Conservation (phyloP, 768 basidiomycete species). For the Mycena leptocephala region DNA sequence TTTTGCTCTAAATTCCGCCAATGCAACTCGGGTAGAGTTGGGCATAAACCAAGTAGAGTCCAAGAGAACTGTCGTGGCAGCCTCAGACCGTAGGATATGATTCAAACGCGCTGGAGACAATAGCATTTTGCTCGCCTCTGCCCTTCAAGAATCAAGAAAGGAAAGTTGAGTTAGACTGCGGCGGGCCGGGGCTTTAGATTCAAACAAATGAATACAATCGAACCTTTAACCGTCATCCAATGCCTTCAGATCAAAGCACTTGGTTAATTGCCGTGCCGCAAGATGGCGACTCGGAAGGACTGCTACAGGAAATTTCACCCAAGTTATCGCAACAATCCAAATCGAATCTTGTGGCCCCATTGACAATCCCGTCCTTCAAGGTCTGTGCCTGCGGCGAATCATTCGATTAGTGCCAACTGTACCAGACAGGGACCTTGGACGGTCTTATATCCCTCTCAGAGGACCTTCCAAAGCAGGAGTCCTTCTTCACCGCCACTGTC, state of each 20-base stretch:
- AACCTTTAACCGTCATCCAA: constrained; percentile 51
- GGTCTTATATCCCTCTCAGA: constrained; percentile 92
- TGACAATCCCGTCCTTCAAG: constrained; percentile 93
- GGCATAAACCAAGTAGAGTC: constrained; percentile 98
- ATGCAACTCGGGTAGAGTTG: constrained; percentile 79
- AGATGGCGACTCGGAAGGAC: constrained; percentile 87
- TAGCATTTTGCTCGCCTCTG: constrained; percentile 50
- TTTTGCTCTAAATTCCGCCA: constrained; percentile 77
- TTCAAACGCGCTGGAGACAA: constrained; percentile 67
- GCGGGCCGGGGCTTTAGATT: not conserved
- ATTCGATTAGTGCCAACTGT: constrained; percentile 26
- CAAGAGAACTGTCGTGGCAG: constrained; percentile 61
- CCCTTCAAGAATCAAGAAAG: no score
- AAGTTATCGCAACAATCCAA: constrained; percentile 77
- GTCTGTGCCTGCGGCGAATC: constrained; percentile 58
- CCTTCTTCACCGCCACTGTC: constrained; percentile 88
- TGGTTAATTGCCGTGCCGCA: constrained; percentile 93
- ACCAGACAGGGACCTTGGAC: constrained; percentile 94
- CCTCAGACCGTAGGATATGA: constrained; percentile 48
- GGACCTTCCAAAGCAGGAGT: constrained; percentile 92
- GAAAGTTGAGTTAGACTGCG: not conserved
- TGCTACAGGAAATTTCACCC: constrained; percentile 74
- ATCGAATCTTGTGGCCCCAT: constrained; percentile 71
- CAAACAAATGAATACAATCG: constrained; percentile 41
- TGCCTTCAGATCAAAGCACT: constrained; percentile 97